These are phyloP conservation scores for Ascobolus immersus DNA, from an alignment of 495 filamentous ascomycete genomes.

Conservation along the genomic window DNA sequence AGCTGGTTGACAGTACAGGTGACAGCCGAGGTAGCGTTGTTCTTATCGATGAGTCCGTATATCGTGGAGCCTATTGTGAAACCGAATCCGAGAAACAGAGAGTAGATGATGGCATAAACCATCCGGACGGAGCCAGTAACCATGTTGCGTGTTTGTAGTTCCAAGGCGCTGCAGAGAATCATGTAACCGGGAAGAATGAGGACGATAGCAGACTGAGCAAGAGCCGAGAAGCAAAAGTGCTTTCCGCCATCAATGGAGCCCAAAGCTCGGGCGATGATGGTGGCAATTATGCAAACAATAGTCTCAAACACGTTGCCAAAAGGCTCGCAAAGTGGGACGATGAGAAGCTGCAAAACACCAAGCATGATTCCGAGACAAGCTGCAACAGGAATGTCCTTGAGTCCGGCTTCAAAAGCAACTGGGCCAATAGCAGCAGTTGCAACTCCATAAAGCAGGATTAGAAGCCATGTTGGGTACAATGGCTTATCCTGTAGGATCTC, in stretches of 20 bases:
- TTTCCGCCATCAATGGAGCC: constrained; percentile 48
- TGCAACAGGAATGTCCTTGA: constrained; percentile 67
- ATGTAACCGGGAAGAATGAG: constrained; percentile 79
- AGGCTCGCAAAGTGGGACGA: constrained; percentile 55
- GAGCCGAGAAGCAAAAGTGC: constrained; percentile 73
- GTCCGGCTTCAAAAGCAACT: constrained; percentile 68
- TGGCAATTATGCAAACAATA: constrained; percentile 58
- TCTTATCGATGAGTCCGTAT: constrained; percentile 54
- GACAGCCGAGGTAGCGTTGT: constrained; percentile 46
- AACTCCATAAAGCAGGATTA: constrained; percentile 62
- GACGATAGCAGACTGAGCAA: constrained; percentile 76
- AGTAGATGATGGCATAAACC: constrained; percentile 91
- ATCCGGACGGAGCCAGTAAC: constrained; percentile 81
- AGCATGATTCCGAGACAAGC: constrained; percentile 68
- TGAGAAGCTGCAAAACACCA: constrained; percentile 53
- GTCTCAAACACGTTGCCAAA: constrained; percentile 84
- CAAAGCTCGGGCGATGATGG: constrained; percentile 70
- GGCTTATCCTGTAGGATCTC: constrained; percentile 34
- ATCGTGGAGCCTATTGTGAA: constrained; percentile 84
- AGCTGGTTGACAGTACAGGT: constrained; percentile 39
- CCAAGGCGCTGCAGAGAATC: constrained; percentile 57
- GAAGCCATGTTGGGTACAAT: constrained; percentile 41
- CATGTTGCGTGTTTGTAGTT: constrained; percentile 65
- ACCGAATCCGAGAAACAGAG: constrained; percentile 84
- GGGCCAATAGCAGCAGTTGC: constrained; percentile 66